Base-by-base conservation (phyloP, 192 early-diverging fungal species). In the Kickxella alabastrina region DNA sequence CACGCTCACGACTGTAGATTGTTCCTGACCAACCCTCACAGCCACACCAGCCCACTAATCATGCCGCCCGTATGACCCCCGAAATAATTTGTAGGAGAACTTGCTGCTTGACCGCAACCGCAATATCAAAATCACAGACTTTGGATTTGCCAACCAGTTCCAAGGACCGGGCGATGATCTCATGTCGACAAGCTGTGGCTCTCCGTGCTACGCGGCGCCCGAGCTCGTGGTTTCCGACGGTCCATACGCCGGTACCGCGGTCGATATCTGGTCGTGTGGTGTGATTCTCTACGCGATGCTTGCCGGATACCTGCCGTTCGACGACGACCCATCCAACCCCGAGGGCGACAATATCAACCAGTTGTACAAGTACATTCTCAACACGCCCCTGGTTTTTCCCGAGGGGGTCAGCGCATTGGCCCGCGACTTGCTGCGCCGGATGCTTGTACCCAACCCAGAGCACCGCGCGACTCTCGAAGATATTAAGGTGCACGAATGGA, bases 251-350 rank as follows among this genome's bases (percentile, higher is more conserved):
- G 97, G 95, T 17, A 89, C 90, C 10, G 88, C 90, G 5, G 95
- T 93, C 1, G 97, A 99, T 71, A 94, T 97, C 50, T 99, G 97
- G 97, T 91, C 87, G 41, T 97, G 93, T 67, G 97, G 97, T 41
- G 97, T 99, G 14, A 99, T 99, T 43, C 59, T 99, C 61, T 93
- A 89, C 51, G 91, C 91, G 1, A 93, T 93, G 91, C 78, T 93
- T 6, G 87, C 85, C 23, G 91, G 91, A 3, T 91, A 90, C 45
- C 76, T 93, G 37, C 91, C 91, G 3, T 93, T 88, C 59, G 91
- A 93, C 50, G 91, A 93, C 65, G 91, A 93, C 59, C 91, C 91
- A 22, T 80, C 76, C 4, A 93, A 93, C 45, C 89, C 89, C 17
- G 89, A 93, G 48, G 88, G 91, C 47, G 91, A 93, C 57, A 93